phyloP scores from a whole-genome alignment of 2,329 filamentous ascomycete genomes.

The Neonectria ditissima region DNA sequence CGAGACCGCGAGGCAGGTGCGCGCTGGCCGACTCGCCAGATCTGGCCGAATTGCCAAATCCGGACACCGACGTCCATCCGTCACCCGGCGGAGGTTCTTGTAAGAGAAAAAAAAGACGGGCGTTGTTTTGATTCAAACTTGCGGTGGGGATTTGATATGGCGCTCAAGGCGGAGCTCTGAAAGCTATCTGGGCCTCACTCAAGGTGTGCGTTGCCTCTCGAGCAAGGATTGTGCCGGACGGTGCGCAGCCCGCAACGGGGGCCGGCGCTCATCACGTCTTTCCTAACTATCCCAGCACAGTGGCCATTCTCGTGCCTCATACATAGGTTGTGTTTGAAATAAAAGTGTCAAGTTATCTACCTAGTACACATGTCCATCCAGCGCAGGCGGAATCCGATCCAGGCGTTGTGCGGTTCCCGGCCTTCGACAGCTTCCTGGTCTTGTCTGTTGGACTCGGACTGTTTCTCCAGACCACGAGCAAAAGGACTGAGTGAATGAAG shows the following conservation, averaged over 20 bases:
- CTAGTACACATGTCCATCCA: too few species aligned
- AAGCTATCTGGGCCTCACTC: background rate
- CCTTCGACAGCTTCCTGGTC: too few species aligned
- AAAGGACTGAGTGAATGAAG: background rate
- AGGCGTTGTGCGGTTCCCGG: too few species aligned
- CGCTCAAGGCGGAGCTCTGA: background rate
- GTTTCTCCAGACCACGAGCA: background rate
- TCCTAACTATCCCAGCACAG: too few species aligned
- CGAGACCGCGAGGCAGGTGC: slow-evolving; percentile 4
- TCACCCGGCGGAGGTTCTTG: background rate
- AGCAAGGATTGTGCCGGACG: too few species aligned
- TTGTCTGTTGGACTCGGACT: background rate
- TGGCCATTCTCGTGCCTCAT: too few species aligned
- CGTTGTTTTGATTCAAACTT: background rate
- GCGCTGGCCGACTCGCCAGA: background rate
- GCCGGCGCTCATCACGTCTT: too few species aligned
- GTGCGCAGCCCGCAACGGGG: too few species aligned
- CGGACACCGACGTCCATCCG: background rate
- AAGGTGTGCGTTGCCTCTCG: background rate
- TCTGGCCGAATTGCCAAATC: background rate
- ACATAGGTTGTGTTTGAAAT: too few species aligned
- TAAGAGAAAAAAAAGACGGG: background rate
- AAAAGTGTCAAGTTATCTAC: too few species aligned
- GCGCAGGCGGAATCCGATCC: too few species aligned
- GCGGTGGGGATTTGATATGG: background rate